phyloP scores from a whole-genome alignment of 2,329 filamentous ascomycete species.

The Hypoxylon sp. region DNA sequence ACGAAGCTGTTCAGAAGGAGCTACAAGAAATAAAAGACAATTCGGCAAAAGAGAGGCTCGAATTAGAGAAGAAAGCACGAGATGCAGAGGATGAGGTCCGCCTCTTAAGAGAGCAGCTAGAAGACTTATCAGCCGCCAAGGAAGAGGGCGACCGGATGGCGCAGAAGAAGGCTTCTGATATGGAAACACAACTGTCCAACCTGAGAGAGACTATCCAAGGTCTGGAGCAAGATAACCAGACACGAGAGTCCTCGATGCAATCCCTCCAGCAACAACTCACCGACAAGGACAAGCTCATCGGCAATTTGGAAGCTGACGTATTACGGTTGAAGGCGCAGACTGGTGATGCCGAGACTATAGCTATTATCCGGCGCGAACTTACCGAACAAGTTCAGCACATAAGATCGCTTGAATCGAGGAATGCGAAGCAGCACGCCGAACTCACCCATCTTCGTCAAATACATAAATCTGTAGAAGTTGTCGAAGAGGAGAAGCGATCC shows the following conservation, averaged over 20 bases:
- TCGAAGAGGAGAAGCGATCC: slow-evolving; percentile 93
- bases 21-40: slow-evolving; percentile 64
- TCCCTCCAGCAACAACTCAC: slow-evolving; percentile 74
- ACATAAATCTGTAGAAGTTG: slow-evolving; percentile 89
- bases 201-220: slow-evolving; percentile 66
- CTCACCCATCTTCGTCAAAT: slow-evolving; percentile 84
- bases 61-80: slow-evolving; percentile 76
- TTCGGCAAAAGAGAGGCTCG: slow-evolving; percentile 68
- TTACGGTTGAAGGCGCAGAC: slow-evolving; percentile 86
- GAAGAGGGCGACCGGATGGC: slow-evolving; percentile 76
- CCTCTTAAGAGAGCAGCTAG: slow-evolving; percentile 81
- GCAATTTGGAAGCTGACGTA: slow-evolving; percentile 83
- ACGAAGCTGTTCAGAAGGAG: slow-evolving; percentile 65
- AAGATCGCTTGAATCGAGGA: slow-evolving; percentile 82
- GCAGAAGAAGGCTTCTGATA: slow-evolving; percentile 67
- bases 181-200: slow-evolving; percentile 65
- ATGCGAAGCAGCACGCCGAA: slow-evolving; percentile 82
- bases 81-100: slow-evolving; percentile 80
- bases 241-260: slow-evolving; percentile 68
- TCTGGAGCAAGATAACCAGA: slow-evolving; percentile 68
- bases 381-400: slow-evolving; percentile 95
- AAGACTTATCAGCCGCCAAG: slow-evolving; percentile 73
- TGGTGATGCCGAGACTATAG: slow-evolving; percentile 86
- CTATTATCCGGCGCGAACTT: slow-evolving; percentile 87
- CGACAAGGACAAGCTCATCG: slow-evolving; percentile 77